Base-by-base conservation (phyloP, 1,139 yeast genomes). In the Debaryomycetaceae sp. region DNA sequence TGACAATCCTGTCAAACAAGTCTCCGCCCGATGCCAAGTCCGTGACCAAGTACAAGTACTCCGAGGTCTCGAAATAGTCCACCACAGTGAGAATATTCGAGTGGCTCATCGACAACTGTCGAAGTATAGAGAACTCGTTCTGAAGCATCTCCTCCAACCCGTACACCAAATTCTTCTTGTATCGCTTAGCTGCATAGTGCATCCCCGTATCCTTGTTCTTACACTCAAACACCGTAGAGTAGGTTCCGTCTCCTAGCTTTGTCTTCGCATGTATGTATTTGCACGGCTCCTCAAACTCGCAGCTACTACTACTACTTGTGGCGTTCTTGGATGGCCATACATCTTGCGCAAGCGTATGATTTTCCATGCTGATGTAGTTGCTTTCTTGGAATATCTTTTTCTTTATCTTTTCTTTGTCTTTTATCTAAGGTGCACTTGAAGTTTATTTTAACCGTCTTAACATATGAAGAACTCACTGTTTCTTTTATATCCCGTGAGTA, bases 11-110 rank as follows among this genome's bases (percentile, higher is more conserved):
- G 50, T 80, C 81, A 58, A 82, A 87, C 42, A 87, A 66, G 56
- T 87, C 96, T 22, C 87, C 87, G 14, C 88, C 88, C 36, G 66
- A 64, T 31, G 89, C 87, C 42, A 85, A 65, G 54, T 83, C 87
- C 0, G 90, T 85, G 39, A 85, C 79, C 43, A 85, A 63, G 46
- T 80, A 85, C 34, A 84, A 64, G 50, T 74, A 71, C 42, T 80
- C 76, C 13, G 72, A 68, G 1, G 91, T 85, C 57, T 85, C 90
- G 58, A 85, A 85, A 59, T 78, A 83, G 60, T 86, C 93, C 11
- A 81, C 73, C 44, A 86, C 65, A 34, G 84, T 83, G 45, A 86
- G 65, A 23, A 85, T 75, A 49, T 69, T 63, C 2, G 62, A 57
- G 57, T 83, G 85, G n/a, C 58, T 55, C 51, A 59, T 56, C 42